A percentile compares a stretch with the other conserved stretches of the same genome.
These are phyloP conservation scores for Paraphoma sp. DNA, from an alignment of 2,329 filamentous ascomycete genomes.

Conservation along the genomic window DNA sequence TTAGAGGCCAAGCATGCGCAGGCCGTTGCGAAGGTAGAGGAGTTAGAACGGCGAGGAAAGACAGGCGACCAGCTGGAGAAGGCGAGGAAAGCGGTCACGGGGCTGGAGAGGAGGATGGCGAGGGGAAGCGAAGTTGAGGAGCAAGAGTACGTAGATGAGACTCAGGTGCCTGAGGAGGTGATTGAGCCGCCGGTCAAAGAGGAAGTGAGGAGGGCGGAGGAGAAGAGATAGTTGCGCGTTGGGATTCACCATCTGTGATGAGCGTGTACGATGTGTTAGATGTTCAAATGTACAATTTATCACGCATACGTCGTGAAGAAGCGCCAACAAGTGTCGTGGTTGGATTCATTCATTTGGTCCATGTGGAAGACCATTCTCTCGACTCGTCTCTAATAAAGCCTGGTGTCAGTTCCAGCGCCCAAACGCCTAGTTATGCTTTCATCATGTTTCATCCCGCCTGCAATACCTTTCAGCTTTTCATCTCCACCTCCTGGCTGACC, in stretches of 20 bases:
- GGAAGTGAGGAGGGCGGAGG: not conserved
- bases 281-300: not conserved
- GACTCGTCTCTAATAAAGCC: no score
- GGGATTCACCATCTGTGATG: not conserved
- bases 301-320: not conserved
- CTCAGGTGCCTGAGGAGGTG: not conserved
- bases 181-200: not conserved
- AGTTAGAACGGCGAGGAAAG: not conserved
- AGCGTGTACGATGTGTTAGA: not conserved
- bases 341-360: no score
- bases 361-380: no score
- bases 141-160: slow-evolving; percentile 13
- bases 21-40: not conserved
- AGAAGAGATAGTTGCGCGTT: not conserved
- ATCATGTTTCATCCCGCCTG: not conserved
- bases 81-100: slow-evolving; percentile 8
- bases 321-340: no score
- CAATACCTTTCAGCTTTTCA: slow-evolving; percentile 33
- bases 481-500: slow-evolving; percentile 35
- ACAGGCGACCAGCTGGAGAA: slow-evolving; percentile 7
- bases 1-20: not conserved
- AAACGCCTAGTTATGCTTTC: slow-evolving; percentile 7
- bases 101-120: not conserved
- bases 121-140: slow-evolving; percentile 7
- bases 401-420: not conserved